phyloP scores from a whole-genome alignment of 495 filamentous ascomycete genomes.

The Aspergillus steynii region DNA sequence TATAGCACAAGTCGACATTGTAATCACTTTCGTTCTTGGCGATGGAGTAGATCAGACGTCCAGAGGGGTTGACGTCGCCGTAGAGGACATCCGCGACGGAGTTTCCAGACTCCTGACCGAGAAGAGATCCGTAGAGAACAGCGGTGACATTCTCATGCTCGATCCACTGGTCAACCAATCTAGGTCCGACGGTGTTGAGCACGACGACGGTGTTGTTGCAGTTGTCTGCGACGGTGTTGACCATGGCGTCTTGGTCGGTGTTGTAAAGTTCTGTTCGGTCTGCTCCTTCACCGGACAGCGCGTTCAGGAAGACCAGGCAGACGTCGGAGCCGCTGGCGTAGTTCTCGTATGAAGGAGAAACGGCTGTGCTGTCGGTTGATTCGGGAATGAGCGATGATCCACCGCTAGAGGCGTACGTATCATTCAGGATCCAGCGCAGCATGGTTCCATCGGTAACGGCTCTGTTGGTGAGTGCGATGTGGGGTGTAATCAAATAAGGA shows the following conservation, averaged over 20 bases:
- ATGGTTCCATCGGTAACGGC: constrained; percentile 56
- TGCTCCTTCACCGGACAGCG: constrained; percentile 58
- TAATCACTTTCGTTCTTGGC: constrained; percentile 65
- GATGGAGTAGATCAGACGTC: constrained; percentile 72
- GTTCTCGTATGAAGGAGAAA: constrained; percentile 13
- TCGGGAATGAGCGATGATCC: constrained; percentile 16
- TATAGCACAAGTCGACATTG: constrained; percentile 49
- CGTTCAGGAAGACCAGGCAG: constrained; percentile 60
- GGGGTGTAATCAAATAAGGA: constrained; percentile 54
- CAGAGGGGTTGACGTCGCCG: constrained; percentile 58
- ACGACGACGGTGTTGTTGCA: constrained; percentile 72
- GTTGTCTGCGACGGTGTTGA: constrained; percentile 53
- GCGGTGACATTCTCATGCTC: constrained; percentile 63
- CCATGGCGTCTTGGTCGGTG: constrained; percentile 52
- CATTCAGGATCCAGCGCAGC: constrained; percentile 39
- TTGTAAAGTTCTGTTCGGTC: constrained; percentile 52
- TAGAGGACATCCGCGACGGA: constrained; percentile 60
- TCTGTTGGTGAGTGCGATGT: constrained; percentile 54
- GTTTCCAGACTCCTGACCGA: constrained; percentile 61
- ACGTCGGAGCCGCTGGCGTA: constrained; percentile 60
- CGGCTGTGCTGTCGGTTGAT: constrained; percentile 17
- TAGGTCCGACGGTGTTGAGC: constrained; percentile 59
- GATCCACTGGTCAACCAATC: constrained; percentile 44
- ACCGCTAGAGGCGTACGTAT: constrained; percentile 39
- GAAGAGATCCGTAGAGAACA: constrained; percentile 57